phyloP scores from a whole-genome alignment of 2,329 filamentous ascomycete genomes.

The Aureobasidium sp. region DNA sequence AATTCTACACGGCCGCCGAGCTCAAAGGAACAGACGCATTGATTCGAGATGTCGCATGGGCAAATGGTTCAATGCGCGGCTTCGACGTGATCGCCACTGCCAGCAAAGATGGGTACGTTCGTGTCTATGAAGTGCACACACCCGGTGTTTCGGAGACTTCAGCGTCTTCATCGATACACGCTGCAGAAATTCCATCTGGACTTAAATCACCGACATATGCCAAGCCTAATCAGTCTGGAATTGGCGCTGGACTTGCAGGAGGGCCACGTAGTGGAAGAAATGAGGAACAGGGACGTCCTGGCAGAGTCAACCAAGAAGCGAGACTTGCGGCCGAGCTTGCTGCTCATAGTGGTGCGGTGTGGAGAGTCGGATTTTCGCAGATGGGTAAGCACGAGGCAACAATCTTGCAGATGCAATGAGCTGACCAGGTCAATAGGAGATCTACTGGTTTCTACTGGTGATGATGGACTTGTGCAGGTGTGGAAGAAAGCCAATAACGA shows the following conservation, averaged over 20 bases:
- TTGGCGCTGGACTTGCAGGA: conserved; percentile 46
- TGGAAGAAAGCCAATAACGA: conserved; percentile 45
- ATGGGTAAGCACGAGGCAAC: conserved; percentile 31
- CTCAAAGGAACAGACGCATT: conserved; percentile 66
- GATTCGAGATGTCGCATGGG: conserved; percentile 86
- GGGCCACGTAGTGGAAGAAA: conserved; percentile 44
- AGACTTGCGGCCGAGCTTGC: conserved; percentile 61
- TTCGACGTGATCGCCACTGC: conserved; percentile 88
- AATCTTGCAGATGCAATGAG: conserved; percentile 4
- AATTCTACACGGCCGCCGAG: conserved; percentile 79
- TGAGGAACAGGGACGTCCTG: conserved; percentile 49
- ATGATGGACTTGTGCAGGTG: conserved; percentile 56
- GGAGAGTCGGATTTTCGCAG: conserved; percentile 61
- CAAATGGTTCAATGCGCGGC: conserved; percentile 80
- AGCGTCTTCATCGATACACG: conserved; percentile 4
- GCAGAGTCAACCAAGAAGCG: conserved; percentile 57
- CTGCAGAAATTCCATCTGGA: neutral
- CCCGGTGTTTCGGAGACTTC: conserved; percentile 43
- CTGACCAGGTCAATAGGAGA: conserved; percentile 52
- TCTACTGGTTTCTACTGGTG: conserved; percentile 66
- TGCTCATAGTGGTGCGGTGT: conserved; percentile 63
- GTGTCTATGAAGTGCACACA: conserved; percentile 77
- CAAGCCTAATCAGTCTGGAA: conserved; percentile 40
- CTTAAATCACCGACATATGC: conserved; percentile 6
- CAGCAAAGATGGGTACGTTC: conserved; percentile 82